Evolutionary conservation across 2,329 filamentous ascomycete species (phyloP).

Genomic region (Parascedosporium putredinis): DNA sequence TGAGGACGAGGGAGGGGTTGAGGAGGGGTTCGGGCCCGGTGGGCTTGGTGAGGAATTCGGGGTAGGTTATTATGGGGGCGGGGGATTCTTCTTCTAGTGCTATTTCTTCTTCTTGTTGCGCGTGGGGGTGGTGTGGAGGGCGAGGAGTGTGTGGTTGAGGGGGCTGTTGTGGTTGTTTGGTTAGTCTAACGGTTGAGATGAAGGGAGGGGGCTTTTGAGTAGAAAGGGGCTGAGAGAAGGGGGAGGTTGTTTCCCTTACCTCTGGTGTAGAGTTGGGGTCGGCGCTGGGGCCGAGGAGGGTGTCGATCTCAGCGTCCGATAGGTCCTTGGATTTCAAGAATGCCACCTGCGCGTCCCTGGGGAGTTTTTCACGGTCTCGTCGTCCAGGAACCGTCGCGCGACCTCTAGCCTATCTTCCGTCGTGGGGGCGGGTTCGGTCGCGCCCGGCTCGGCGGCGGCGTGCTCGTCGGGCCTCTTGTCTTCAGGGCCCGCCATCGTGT

Average conservation of each 20-base stretch:
- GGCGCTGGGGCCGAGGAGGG: constrained; percentile 38
- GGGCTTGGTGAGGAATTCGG: constrained; percentile 54
- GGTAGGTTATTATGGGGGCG: constrained; percentile 57
- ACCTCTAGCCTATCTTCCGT: constrained; percentile 39
- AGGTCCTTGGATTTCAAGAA: constrained; percentile 75
- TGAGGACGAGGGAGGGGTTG: constrained; percentile 47
- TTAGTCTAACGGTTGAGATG: too few species aligned
- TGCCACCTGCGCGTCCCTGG: constrained; percentile 58
- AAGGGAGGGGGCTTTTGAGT: too few species aligned
- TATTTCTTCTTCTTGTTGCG: constrained; percentile 7
- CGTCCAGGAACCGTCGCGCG: constrained; percentile 65
- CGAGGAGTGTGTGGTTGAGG: constrained; percentile 4
- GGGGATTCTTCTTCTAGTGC: constrained; percentile 26
- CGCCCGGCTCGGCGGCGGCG: neutral
- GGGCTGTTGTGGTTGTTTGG: too few species aligned
- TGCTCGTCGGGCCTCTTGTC: neutral
- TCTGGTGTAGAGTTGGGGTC: too few species aligned
- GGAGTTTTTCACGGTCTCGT: constrained; percentile 60
- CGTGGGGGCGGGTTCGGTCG: constrained; percentile 9
- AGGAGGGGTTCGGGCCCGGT: constrained; percentile 49
- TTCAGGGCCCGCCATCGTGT: neutral
- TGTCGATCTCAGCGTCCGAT: constrained; percentile 53
- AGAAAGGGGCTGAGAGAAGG: too few species aligned
- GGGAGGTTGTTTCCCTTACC: constrained; percentile 1
- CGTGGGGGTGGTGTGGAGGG: constrained; percentile 6